Evolutionary conservation across 2,329 filamentous ascomycete species (phyloP), one percentile per base, ranked within the genome.

Genomic region (Cercospora zeina): DNA sequence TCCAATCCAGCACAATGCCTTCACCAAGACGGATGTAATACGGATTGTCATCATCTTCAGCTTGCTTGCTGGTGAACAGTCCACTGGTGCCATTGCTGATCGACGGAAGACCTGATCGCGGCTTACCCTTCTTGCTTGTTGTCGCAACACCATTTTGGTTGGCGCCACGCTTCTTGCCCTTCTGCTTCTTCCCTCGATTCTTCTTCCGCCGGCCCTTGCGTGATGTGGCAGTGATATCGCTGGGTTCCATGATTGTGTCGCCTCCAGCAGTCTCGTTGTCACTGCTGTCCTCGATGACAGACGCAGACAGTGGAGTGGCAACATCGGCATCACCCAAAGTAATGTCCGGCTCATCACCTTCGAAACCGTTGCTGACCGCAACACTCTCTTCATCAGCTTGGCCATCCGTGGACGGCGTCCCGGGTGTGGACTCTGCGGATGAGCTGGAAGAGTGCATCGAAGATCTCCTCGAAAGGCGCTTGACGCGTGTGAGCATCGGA

Each of bases 1-100:
- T 85, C 93, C 93, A 99, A 69, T 97, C 93, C 10, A 97, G 84
- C 5, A 97, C 81, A 53, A 99, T 86, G 24, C 86, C 90, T 75
- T 99, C 95, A 55, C 90, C 89, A 27, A 93, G 83, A 36, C 89
- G 86, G 67, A 97, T 83, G 66, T 73, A 76, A 65, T 73, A 75
- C 5, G 69, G 68, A 55, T 70, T 66, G 37, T 72, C 68, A 13
- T 69, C 68, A 34, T 42, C 67, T 5, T 61, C 30, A 11, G 59
- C 39, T 16, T 36, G 59, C 27, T 53, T 65, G 54, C 47, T 61
- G 49, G 57, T 31, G 36, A 59, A 59, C 7, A 53, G 34, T 30
- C 45, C 56, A 8, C 24, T 49, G n/a, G 14, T 37, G 21, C 55
- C 30, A 19, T 34, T 27, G 31, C 27, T 16, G 24, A 39, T 24